Base-by-base conservation (phyloP, 495 filamentous ascomycete genomes). In the Neurospora pannonica region DNA sequence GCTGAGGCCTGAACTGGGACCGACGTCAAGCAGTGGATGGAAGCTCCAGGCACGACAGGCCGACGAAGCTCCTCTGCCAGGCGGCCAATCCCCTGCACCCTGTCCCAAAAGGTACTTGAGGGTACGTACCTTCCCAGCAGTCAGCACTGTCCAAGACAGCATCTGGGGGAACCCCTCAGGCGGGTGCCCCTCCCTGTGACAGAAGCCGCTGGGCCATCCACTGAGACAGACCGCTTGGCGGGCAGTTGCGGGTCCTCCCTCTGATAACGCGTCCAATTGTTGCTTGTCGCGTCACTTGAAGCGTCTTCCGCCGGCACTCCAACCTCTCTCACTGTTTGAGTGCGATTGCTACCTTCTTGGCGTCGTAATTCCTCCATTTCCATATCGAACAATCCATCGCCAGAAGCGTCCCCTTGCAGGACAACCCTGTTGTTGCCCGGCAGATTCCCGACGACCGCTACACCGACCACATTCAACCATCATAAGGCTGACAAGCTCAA, bases 1-100 rank as follows among this genome's bases (percentile, higher is more conserved):
- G 80, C 77, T 82, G 80, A 80, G 78, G 81, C 79, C 79, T 78
- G 73, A 62, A 40, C 31, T 73, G 71, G 38, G 54, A 67, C 54
- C 54, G 54, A 67, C 54, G 54, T 67, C 54, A 67, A 34, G 54
- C 54, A 67, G 54, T 67, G 54, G 54, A 67, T 60, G 37, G 46
- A 75, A 81, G 79, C 79, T 81, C 79, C 75, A 82, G 80, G 80
- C 80, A 82, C 79, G 73, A 60, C 42, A 76, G 71, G 79, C 72
- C 79, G 67, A 81, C 79, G 79, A 76, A 80, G 77, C 77, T 79
- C 72, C 71, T 71, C 62, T 38, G 72, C 74, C 74, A 77, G 76
- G 74, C 75, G 76, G 62, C 73, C 73, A 76, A 75, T 74, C 60
- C 31, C 48, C 76, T 72, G 71, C 62, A 67, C 19, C 40, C 76